These are phyloP conservation scores for Haberlea rhodopensis DNA, from an alignment of 257 asterid species.

Conservation along the genomic window DNA sequence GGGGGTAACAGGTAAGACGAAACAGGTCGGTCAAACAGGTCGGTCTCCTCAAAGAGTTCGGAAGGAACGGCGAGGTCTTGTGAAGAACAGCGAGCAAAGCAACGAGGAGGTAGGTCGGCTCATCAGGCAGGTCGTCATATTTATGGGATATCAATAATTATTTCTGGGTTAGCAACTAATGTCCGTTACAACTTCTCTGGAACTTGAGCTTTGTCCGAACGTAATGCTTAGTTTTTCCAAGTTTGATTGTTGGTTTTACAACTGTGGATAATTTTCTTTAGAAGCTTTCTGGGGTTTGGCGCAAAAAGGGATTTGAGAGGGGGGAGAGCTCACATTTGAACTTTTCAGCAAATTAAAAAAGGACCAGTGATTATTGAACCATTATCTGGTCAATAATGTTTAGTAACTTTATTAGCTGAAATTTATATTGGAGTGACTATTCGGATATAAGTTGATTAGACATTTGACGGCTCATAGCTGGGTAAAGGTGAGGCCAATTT, in stretches of 20 bases:
- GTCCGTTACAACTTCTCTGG: background rate
- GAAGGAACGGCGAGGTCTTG: no score
- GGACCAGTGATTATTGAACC: background rate
- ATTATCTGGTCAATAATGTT: background rate
- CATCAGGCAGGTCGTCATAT: no score
- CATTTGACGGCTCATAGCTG: background rate
- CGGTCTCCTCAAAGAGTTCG: no score
- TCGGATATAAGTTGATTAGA: background rate
- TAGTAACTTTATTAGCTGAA: background rate
- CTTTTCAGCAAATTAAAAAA: conserved; percentile 1
- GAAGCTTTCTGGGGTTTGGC: background rate
- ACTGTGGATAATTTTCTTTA: no score
- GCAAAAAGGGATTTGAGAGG: conserved; percentile 8
- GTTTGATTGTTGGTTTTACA: conserved; percentile 8
- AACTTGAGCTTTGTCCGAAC: background rate
- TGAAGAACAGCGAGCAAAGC: no score
- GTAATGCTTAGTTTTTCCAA: conserved; percentile 3
- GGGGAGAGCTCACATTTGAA: background rate
- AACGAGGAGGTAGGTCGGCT: no score
- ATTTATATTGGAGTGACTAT: background rate
- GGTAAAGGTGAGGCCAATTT: background rate
- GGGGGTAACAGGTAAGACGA: no score
- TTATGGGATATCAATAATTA: no score
- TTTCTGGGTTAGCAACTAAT: background rate
- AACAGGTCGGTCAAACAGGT: no score